A percentile compares a stretch with the other conserved stretches of the same genome.
Evolutionary conservation across 2,329 filamentous ascomycete species (phyloP).

Genomic region (Sclerotinia subarctica): DNA sequence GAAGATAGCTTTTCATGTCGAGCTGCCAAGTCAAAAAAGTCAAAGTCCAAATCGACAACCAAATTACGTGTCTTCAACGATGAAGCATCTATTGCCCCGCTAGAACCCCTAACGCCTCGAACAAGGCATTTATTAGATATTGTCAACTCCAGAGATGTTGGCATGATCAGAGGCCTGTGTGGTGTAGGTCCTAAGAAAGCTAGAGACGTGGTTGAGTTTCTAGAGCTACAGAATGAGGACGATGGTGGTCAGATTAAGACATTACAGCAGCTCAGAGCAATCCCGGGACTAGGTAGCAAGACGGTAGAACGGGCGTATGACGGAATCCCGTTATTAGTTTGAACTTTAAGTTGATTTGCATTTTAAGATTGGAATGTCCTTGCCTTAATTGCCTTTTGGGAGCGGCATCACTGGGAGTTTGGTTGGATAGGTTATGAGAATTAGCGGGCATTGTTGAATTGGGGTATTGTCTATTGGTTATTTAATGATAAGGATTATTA

Average conservation of each 20-base stretch:
- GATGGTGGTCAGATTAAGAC: slow-evolving; percentile 46
- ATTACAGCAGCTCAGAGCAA: slow-evolving; percentile 49
- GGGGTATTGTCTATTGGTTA: slow-evolving; percentile 15
- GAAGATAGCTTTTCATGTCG: slow-evolving; percentile 38
- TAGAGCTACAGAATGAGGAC: slow-evolving; percentile 46
- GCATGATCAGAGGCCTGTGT: slow-evolving; percentile 62
- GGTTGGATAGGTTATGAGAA: slow-evolving; percentile 10
- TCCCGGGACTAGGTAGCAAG: slow-evolving; percentile 57
- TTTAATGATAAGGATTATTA: slow-evolving; percentile 3
- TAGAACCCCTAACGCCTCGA: slow-evolving; percentile 41
- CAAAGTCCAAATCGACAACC: slow-evolving; percentile 36
- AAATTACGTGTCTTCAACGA: slow-evolving; percentile 37
- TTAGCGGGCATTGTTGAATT: slow-evolving; percentile 16
- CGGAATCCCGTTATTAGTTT: slow-evolving; percentile 34
- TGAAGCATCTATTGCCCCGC: slow-evolving; percentile 44
- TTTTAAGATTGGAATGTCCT: slow-evolving; percentile 18
- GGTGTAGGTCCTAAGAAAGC: slow-evolving; percentile 74
- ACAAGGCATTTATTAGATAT: slow-evolving; percentile 64
- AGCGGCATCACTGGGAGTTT: slow-evolving; percentile 21
- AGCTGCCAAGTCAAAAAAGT: slow-evolving; percentile 34
- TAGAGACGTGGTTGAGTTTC: slow-evolving; percentile 54
- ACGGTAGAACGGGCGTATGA: slow-evolving; percentile 53
- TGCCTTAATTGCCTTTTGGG: slow-evolving; percentile 20
- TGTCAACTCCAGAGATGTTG: slow-evolving; percentile 69
- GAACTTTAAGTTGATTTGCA: slow-evolving; percentile 15